Evolutionary conservation across 2,329 filamentous ascomycete genomes (phyloP), one percentile per base, ranked within the genome.

Genomic region (Cladosporium oxysporum): DNA sequence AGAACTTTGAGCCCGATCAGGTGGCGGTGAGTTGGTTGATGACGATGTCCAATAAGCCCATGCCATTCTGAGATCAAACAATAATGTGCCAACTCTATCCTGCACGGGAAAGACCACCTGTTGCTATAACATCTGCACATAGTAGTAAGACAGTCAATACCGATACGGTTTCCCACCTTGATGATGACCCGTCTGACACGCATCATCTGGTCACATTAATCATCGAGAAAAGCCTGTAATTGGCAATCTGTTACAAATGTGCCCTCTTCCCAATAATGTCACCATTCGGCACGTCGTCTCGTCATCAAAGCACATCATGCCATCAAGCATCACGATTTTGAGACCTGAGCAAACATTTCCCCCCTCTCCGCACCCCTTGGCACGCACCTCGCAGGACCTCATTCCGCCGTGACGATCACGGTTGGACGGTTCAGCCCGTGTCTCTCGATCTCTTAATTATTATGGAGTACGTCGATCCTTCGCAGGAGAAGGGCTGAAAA

Each of bases 361-460:
- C 33, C 23, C 49, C 49, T 29, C 49, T 53, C 49, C 23, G 6
- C 49, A 8, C 49, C 49, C 52, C 28, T 55, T 55, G 55, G 55
- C 29, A 33, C 29, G 29, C 8, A 7, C 52, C 31, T 28, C 8
- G 31, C 33, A 23, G 55, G 23, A 53, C 41, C 41, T 55, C 10
- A 55, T n/a, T n/a, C 18, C 28, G 28, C 29, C 29, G 52, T 55
- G 55, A 58, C 33, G 31, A 41, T 58, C 55, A 41, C 55, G 14
- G 55, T 55, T 58, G 21, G 33, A 23, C 55, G 55, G 55, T 26
- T 58, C n/a, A 26, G 55, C 33, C 55, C 55, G 55, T 58, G 55
- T 58, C 55, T 35, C 33, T 58, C 55, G 33, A 53, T 53, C 23
- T 53, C 33, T 8, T 58, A 35, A 26, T 14, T 21, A 41, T 41